Evolutionary conservation across 139 green algal species (phyloP).

Genomic region (Limnomonas spitsbergensis): DNA sequence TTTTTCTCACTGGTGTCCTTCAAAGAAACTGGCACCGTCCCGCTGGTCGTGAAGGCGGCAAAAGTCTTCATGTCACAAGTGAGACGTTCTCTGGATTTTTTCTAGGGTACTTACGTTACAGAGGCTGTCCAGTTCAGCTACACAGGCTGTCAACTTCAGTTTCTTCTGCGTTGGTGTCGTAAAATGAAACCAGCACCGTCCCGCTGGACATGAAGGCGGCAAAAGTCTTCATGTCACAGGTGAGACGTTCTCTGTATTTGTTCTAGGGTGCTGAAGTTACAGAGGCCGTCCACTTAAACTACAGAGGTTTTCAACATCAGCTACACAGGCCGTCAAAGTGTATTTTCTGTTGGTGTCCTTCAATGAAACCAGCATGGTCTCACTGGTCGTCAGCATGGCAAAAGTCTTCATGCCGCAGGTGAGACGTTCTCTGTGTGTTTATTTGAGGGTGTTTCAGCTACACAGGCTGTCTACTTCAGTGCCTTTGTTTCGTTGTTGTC

Average conservation of each 20-base stretch:
- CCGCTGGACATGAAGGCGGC: neutral
- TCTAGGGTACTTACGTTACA: neutral
- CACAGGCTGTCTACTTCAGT: neutral
- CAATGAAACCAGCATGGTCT: too few species aligned
- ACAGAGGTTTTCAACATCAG: neutral
- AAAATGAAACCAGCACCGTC: too few species aligned
- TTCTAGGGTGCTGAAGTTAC: neutral
- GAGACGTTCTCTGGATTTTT: neutral
- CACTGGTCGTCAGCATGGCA: neutral
- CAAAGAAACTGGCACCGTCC: neutral
- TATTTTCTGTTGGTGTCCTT: too few species aligned
- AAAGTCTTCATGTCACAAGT: conserved; percentile 18
- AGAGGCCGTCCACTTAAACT: neutral
- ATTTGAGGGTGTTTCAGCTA: neutral
- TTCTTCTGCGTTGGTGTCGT: too few species aligned
- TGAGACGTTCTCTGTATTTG: too few species aligned
- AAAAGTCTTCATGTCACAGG: conserved; percentile 14
- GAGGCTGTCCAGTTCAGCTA: too few species aligned
- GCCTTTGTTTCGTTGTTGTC: too few species aligned
- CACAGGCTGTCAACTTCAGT: too few species aligned
- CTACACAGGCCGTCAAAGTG: too few species aligned
- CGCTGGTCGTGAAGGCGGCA: neutral
- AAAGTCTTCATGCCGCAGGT: conserved; percentile 15
- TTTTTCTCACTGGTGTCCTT: conserved; percentile 16
- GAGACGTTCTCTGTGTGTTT: too few species aligned